Base-by-base conservation (phyloP, 2,329 filamentous ascomycete species). In the Diaporthe destruens region DNA sequence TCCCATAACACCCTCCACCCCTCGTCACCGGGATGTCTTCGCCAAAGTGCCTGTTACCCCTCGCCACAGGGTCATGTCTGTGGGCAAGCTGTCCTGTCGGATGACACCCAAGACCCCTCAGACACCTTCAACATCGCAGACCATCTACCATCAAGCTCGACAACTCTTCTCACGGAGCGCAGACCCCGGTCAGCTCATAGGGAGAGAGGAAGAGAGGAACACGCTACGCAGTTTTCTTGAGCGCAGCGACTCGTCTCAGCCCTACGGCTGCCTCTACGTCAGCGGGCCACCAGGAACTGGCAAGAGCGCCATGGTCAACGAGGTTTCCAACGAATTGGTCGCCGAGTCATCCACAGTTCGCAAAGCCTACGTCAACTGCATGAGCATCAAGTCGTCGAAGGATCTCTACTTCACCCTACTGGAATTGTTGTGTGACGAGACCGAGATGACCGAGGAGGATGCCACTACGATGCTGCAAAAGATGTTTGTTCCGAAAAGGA, bases 241-340 rank as follows among this genome's bases (percentile, higher is more conserved):
- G 51, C 87, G 88, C 66, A 90, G 91, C 76, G 84, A 91, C 6
- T 85, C 88, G 11, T 82, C 88, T 23, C 86, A 85, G 14, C 89
- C 88, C 3, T 91, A 91, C 69, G 95, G 95, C 69, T 98, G 96
- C 79, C 88, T 98, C 67, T 99, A 99, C 80, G 92, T 99, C 76
- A 98, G 95, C 77, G 96, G 96, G 0, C 96, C 96, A 5, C 96
- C 96, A 2, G 96, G 96, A 14, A 99, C 96, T 0, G 96, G 96
- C 70, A 99, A 99, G 85, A 98, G 95, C 81, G 96, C 96, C 39
- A 92, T 98, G 86, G 91, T 98, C 74, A 91, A 91, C 75, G 92
- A 97, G 80, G 89, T 97, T 66, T 93, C 93, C 61, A 85, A 89
- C 61, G 86, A 90, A 55, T 83, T 92, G 63, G 84, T 84, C 14